A percentile compares a stretch with the other conserved stretches of the same genome.
These are phyloP conservation scores for Paraglomus brasilianum DNA, from an alignment of 192 early-diverging fungal species.

Conservation along the genomic window DNA sequence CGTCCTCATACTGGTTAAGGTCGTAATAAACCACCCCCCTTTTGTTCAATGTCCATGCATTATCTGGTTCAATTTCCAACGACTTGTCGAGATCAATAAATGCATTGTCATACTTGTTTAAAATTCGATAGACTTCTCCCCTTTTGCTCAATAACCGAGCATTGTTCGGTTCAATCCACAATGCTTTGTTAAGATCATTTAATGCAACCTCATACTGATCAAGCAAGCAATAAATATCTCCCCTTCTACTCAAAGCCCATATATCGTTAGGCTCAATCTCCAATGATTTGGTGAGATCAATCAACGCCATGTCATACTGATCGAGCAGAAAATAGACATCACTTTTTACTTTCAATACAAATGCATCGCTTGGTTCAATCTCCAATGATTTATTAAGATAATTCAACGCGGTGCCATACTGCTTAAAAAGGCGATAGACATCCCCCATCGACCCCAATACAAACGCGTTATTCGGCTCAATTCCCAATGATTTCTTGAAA, in stretches of 20 bases:
- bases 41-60: not conserved
- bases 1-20: not conserved
- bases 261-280: not conserved
- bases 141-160: not conserved
- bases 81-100: not conserved
- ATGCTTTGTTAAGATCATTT: slow-evolving; percentile 14
- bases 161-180: slow-evolving; percentile 14
- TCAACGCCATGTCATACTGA: slow-evolving; percentile 11
- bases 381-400: slow-evolving; percentile 19
- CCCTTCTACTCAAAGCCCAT: not conserved
- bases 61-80: not conserved
- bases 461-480: not conserved
- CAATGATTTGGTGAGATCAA: slow-evolving; percentile 10
- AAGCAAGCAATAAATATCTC: not conserved
- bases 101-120: slow-evolving; percentile 1
- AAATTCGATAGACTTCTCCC: slow-evolving; percentile 8
- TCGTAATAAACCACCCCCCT: not conserved
- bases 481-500: slow-evolving; percentile 5
- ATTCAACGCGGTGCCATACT: slow-evolving; percentile 2
- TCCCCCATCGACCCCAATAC: slow-evolving; percentile 16
- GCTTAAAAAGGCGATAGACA: slow-evolving; percentile 1
- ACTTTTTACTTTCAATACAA: not conserved
- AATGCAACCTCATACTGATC: not conserved
- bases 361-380: not conserved
- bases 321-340: not conserved